Base-by-base conservation (phyloP, 1,284 basidiomycete species). In the Uromyces viciae-fabae region DNA sequence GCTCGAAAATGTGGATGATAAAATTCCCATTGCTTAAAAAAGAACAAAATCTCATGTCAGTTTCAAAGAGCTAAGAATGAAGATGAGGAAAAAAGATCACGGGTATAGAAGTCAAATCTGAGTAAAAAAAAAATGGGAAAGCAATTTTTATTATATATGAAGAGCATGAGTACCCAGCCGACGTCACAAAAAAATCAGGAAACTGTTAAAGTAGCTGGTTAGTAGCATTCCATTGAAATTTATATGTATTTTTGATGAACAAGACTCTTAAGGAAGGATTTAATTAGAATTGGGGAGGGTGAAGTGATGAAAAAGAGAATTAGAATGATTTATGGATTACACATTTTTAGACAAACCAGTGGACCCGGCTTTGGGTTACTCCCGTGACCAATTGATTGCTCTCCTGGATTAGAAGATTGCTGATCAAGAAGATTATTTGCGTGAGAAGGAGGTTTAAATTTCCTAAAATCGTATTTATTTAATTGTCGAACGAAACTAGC, bases 401-500 rank as follows among this genome's bases (percentile, higher is more conserved):
- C n/a, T n/a, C n/a, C n/a, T n/a, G n/a, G n/a, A n/a, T n/a, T n/a
- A n/a, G n/a, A n/a, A n/a, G 49, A 31, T 73, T 9, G 0, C n/a
- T 60, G 72, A 25, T 40, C 52, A 19, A 14, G 56, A 19, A 17
- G 25, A 31, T 40, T 17, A 40, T 73, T 43, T 19, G 54, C 15
- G 19, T 71, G 40, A 62, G 46, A n/a, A 58, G 78, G 49, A 81
- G 43, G 62, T 58, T 73, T 64, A 54, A 91, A 93, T 88, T 98
- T 98, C 89, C 96, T 94, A 85, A 98, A 98, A 85, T 97, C 95
- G 85, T 98, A 98, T 88, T 98, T 98, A 90, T 98, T 98, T 56
- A 98, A 88, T 87, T 98, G 95, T 14, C 94, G 90, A 5, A 86
- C 85, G 78, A 86, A 86, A 64, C 83, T 83, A 38, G 95, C 94